Base-by-base conservation (phyloP, 352 stramenopile genomes). In the Phytophthora melonis region DNA sequence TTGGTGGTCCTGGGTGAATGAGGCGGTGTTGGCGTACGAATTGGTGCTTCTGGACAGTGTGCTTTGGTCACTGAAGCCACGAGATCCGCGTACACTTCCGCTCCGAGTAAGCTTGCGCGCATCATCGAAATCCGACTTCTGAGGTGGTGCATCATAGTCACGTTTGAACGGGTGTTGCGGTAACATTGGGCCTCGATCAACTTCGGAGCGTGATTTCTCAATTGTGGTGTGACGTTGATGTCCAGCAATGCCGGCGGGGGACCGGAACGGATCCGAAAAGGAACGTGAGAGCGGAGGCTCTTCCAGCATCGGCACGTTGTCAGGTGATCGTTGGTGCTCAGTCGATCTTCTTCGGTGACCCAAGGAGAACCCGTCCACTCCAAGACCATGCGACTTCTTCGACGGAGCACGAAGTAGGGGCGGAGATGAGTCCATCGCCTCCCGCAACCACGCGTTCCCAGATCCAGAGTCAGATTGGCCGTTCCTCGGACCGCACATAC, bases 181-280 rank as follows among this genome's bases (percentile, higher is more conserved):
- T 19, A 84, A 73, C 58, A 89, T 89, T 21, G 81, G 57, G n/a
- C 82, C 79, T 62, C 86, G 77, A 5, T 89, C 82, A 32, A 74
- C 67, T 11, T 86, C 77, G 1, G 66, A 56, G 10, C 68, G 62
- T 7, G 61, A 65, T 19, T 75, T 73, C n/a, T 81, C 67, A 34
- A 67, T 63, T 0, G 76, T 52, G 21, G 79, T 78, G 32, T 83
- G 64, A 72, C 75, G 80, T 13, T 77, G 70, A 6, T 58, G 73
- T n/a, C 74, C 68, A 32, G 81, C 64, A n/a, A 75, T 68, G 18
- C 79, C 74, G 2, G 74, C 78, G 0, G 84, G 85, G 3, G 85
- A 92, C 50, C 81, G 75, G 49, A 90, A 93, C 13, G 85, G 82
- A 30, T 94, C 87, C 19, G 84, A 91, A 61, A 79, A 84, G 4